Base-by-base conservation (phyloP, 192 early-diverging fungal genomes). In the Umbelopsis vinacea region DNA sequence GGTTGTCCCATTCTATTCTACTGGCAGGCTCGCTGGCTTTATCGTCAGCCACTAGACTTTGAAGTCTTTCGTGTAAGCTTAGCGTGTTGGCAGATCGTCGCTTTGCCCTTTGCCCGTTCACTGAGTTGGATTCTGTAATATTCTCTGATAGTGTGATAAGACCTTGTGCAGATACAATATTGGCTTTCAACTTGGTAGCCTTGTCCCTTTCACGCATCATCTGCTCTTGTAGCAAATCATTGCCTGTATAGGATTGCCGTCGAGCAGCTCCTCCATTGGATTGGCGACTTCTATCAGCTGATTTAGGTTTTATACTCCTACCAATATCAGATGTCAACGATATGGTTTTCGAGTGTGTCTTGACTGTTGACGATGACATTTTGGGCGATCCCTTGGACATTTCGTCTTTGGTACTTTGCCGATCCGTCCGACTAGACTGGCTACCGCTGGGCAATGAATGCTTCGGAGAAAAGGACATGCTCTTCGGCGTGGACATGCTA, bases 11-110 rank as follows among this genome's bases (percentile, higher is more conserved):
- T 19, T 63, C 57, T 7, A n/a, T 12, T n/a, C n/a, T 63, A 12
- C 35, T 29, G 12, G 7, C 19, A 37, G 23, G 33, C 10, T 63
- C 57, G 12, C 15, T 29, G 17, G 26, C 23, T 43, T 60, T 72
- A 43, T 45, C 60, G 12, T 72, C 71, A 11, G 57, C 43, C 0
- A 72, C 71, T 17, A 72, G 33, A 12, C 48, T 46, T 38, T 72
- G 71, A 15, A 72, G 33, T 10, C 71, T 38, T 38, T 72, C 71
- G 26, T 72, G 71, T 6, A 72, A 43, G 22, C 67, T 48, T 6
- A 47, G 43, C 37, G 67, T 19, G 9, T 48, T 19, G 19, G 21
- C 43, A 17, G 67, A 68, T 33, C 67, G 22, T 45, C 45, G 22
- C 14, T 48, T 48, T 17, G 45, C 43, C n/a, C 46, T 48, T 14